Base-by-base conservation (phyloP, 306 rosid species). In the Delonix regia region DNA sequence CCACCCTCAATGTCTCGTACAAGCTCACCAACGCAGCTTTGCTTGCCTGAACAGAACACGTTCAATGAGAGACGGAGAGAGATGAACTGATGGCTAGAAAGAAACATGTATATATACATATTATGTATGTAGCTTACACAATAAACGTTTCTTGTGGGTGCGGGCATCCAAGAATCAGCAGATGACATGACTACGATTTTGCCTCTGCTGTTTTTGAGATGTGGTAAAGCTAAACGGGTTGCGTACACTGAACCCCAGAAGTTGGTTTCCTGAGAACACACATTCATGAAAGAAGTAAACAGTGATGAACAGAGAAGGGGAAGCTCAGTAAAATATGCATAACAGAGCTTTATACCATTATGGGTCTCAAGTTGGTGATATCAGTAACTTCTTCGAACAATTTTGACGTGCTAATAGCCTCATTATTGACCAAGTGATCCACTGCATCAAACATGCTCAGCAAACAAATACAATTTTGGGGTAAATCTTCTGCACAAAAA, bases 401-500 rank as follows among this genome's bases (percentile, higher is more conserved):
- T 55, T 73, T 55, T 15, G 81, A 51, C 14, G 55, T 7, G 57
- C 33, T 19, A 12, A 91, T 82, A 69, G 87, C 93, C 24, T 93
- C 97, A 81, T 91, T 91, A 74, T 87, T 91, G 24, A 94, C 94
- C 66, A 94, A 83, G 80, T 91, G 96, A 59, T 94, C 93, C 89
- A 94, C 96, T 88, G 91, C 88, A 41, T 22, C 28, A 21, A 39
- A 39, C 51, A 21, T 53, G 9, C 21, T 48, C 53, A 36, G 39
- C 39, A 36, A 6, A 30, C 33, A 56, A 5, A 16, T 10, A 0
- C 18, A 33, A 15, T 14, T 30, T 30, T 28, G 21, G n/a, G 28
- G 28, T 39, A 5, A 65, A 66, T 41, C 28, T 22, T 67, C 13
- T 14, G 7, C 13, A 10, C 30, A 5, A 36, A 12, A 67, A 60